Evolutionary conservation across 164 flowering plant genomes (phyloP).

Genomic region (Dillenia turbinata): DNA sequence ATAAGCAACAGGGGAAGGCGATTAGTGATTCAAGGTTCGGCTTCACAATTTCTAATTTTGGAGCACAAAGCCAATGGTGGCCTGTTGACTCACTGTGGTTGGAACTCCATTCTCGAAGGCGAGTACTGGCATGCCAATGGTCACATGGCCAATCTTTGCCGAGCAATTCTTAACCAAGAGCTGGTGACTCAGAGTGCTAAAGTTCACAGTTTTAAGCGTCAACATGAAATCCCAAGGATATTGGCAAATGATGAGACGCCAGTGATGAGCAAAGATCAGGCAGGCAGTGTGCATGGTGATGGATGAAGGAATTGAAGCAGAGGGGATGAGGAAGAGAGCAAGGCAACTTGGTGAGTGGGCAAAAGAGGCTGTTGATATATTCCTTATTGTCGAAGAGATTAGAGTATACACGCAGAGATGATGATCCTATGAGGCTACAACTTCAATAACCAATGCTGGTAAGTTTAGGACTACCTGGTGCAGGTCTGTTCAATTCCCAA

Average conservation of each 20-base stretch:
- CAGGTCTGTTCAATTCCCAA: no score
- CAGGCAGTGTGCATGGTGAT: slow-evolving; percentile 5
- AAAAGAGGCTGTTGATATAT: slow-evolving; percentile 9
- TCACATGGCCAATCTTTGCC: slow-evolving; percentile 17
- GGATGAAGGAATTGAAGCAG: slow-evolving; percentile 11
- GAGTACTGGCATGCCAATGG: slow-evolving; percentile 19
- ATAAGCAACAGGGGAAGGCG: slow-evolving; percentile 11
- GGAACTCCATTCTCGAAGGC: slow-evolving; percentile 25
- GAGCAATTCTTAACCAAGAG: slow-evolving; percentile 21
- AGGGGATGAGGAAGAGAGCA: slow-evolving; percentile 8
- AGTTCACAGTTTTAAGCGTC: slow-evolving; percentile 1
- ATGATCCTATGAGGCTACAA: no score
- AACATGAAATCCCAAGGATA: background rate
- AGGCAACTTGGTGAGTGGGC: slow-evolving; percentile 8
- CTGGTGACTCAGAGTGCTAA: slow-evolving; percentile 8
- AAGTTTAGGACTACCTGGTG: no score
- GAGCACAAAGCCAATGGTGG: slow-evolving; percentile 25
- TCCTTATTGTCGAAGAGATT: background rate
- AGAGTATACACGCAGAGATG: background rate
- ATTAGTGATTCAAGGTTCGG: slow-evolving; percentile 21
- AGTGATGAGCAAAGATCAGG: slow-evolving; percentile 7
- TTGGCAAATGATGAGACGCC: background rate
- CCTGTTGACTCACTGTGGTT: slow-evolving; percentile 28
- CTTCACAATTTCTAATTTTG: slow-evolving; percentile 21
- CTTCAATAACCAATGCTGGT: no score